Evolutionary conservation across 2,329 filamentous ascomycete genomes (phyloP).

Genomic region (Alternaria atra): DNA sequence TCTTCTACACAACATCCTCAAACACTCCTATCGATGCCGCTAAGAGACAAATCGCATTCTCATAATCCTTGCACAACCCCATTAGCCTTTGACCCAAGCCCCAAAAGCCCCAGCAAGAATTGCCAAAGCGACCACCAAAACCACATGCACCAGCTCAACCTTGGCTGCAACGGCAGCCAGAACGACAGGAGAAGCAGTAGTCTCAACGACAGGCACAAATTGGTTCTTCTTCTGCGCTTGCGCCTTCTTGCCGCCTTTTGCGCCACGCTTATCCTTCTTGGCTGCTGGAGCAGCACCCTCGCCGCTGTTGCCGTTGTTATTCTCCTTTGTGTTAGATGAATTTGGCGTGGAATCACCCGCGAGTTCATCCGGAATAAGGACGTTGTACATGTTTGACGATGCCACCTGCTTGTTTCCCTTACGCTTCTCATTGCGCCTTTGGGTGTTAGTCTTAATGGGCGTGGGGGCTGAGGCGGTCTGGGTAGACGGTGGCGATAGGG

Average conservation of each 20-base stretch:
- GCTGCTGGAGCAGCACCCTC: not conserved
- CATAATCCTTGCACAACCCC: not conserved
- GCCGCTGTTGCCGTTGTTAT: not conserved
- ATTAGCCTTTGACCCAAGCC: not conserved
- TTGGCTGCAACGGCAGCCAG: not conserved
- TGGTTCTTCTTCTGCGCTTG: not conserved
- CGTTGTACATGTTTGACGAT: not conserved
- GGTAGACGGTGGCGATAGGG: not conserved
- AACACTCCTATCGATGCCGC: not conserved
- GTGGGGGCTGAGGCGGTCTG: not conserved
- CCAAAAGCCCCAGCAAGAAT: not conserved
- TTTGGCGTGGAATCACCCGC: not conserved
- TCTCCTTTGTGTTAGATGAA: not conserved
- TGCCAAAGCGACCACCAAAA: not conserved
- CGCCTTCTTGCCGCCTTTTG: constrained; percentile 4
- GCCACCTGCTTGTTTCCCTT: not conserved
- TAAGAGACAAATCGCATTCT: not conserved
- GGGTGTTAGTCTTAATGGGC: not conserved
- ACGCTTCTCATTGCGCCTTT: not conserved
- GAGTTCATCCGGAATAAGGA: not conserved
- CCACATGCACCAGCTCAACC: not conserved
- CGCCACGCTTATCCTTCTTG: constrained; percentile 2
- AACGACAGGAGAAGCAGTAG: not conserved
- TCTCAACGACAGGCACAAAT: not conserved
- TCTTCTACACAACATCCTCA: not conserved